Evolutionary conservation across 192 early-diverging fungal species (phyloP).

Genomic region (Gaertneriomyces semiglobifer): DNA sequence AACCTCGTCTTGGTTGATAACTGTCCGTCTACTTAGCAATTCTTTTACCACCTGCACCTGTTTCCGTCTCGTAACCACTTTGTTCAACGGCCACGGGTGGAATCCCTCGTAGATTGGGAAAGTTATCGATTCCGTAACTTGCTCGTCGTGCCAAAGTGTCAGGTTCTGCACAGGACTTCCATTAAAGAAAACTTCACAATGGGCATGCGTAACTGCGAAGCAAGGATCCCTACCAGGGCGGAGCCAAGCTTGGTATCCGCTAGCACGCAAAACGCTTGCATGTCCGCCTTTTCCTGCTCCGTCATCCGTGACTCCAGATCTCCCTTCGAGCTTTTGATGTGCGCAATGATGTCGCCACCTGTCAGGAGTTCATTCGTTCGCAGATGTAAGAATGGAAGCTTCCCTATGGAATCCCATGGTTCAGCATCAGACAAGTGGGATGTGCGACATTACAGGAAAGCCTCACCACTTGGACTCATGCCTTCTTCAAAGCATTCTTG

Average conservation of each 20-base stretch:
- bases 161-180: conserved; percentile 15
- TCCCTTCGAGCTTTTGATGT: conserved; percentile 43
- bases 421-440: background rate
- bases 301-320: conserved; percentile 39
- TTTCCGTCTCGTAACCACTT: conserved; percentile 22
- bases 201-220: background rate
- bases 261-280: conserved; percentile 46
- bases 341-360: conserved; percentile 46
- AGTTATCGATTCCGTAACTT: conserved; percentile 23
- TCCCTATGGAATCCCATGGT: conserved; percentile 27
- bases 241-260: conserved; percentile 52
- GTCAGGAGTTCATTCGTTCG: conserved; percentile 43
- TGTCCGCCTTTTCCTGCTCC: conserved; percentile 33
- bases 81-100: conserved; percentile 35
- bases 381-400: conserved; percentile 53
- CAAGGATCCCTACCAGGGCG: conserved; percentile 46
- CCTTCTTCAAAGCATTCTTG: conserved; percentile 49
- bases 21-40: conserved; percentile 29
- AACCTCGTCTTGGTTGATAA: conserved; percentile 36
- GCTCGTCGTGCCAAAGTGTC: conserved; percentile 32
- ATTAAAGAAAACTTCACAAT: background rate
- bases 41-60: conserved; percentile 27
- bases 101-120: conserved; percentile 29
- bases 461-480: conserved; percentile 53
- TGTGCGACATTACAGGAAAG: background rate